A percentile compares a stretch with the other conserved stretches of the same genome.
Conservation (phyloP, 1,139 yeast genomes). For the Magnusiomyces clavatus region DNA sequence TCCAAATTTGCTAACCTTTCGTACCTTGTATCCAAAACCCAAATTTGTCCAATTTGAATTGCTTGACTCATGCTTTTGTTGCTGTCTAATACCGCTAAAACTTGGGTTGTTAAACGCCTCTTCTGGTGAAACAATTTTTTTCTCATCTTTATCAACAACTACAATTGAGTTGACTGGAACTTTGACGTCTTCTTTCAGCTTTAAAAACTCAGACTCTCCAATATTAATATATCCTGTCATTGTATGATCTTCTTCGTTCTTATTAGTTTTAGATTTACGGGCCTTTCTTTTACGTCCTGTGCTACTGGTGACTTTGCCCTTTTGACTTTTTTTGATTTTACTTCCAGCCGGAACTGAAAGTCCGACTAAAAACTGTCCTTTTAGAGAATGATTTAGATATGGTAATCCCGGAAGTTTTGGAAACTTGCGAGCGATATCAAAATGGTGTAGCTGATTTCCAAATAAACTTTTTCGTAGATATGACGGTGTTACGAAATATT, state of each 20-base stretch:
- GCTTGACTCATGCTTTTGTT: conserved; percentile 16
- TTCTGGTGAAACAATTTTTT: conserved; percentile 59
- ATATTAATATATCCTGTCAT: conserved; percentile 68
- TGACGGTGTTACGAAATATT: conserved; percentile 81
- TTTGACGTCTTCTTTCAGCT: conserved; percentile 46
- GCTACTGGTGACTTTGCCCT: background rate
- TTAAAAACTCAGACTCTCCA: conserved; percentile 53
- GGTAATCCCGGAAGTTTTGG: conserved; percentile 73
- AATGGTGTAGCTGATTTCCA: conserved; percentile 39
- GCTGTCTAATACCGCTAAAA: too few species aligned
- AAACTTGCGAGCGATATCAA: conserved; percentile 53
- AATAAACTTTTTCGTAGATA: conserved; percentile 64
- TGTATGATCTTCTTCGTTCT: conserved; percentile 16
- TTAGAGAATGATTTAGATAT: conserved; percentile 46
- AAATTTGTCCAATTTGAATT: conserved; percentile 13
- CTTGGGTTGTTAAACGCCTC: conserved; percentile 55
- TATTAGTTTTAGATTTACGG: conserved; percentile 40
- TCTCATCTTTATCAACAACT: conserved; percentile 60
- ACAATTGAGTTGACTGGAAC: conserved; percentile 77
- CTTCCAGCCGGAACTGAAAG: conserved; percentile 46
- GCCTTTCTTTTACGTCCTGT: conserved; percentile 30
- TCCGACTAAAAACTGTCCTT: conserved; percentile 49
- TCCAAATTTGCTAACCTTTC: conserved; percentile 55
- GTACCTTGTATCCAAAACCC: conserved; percentile 64
- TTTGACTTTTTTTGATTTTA: background rate